Conservation (phyloP, 345 rosid species). For the Triadica sebifera region DNA sequence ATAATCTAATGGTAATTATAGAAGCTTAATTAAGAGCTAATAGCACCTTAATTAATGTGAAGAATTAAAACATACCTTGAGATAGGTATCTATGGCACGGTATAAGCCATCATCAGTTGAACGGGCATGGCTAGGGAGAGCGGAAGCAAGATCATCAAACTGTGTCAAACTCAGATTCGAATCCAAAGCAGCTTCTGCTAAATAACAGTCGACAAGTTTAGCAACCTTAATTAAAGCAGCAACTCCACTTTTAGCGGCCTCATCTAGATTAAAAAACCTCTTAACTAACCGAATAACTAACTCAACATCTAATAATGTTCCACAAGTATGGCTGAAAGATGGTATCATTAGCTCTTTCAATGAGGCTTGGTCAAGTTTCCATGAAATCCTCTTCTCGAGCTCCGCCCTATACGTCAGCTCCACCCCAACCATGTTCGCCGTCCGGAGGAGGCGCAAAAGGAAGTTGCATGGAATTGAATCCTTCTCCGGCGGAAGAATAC, state of each 20-base stretch:
- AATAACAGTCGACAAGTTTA: slow-evolving; percentile 71
- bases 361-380: slow-evolving; percentile 88
- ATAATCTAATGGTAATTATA: too few species aligned
- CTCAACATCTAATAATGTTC: slow-evolving; percentile 74
- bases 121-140: slow-evolving; percentile 74
- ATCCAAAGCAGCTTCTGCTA: slow-evolving; percentile 74
- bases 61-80: slow-evolving; percentile 50
- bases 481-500: slow-evolving; percentile 79
- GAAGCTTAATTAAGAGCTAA: too few species aligned
- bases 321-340: slow-evolving; percentile 77
- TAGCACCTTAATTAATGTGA: too few species aligned
- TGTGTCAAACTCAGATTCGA: slow-evolving; percentile 45
- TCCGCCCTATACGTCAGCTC: slow-evolving; percentile 51
- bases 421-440: slow-evolving; percentile 70
- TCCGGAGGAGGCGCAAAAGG: slow-evolving; percentile 77
- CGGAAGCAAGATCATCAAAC: slow-evolving; percentile 57
- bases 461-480: slow-evolving; percentile 78
- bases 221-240: slow-evolving; percentile 65
- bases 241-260: slow-evolving; percentile 41
- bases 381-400: slow-evolving; percentile 68
- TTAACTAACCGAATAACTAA: slow-evolving; percentile 62
- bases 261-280: slow-evolving; percentile 51
- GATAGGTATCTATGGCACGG: slow-evolving; percentile 84
- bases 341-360: slow-evolving; percentile 89
- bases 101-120: slow-evolving; percentile 68